Percentiles rank a stretch among this genome's conserved stretches.
These are phyloP conservation scores for Coemansia sp. DNA, from an alignment of 192 early-diverging fungal species.

Conservation along the genomic window DNA sequence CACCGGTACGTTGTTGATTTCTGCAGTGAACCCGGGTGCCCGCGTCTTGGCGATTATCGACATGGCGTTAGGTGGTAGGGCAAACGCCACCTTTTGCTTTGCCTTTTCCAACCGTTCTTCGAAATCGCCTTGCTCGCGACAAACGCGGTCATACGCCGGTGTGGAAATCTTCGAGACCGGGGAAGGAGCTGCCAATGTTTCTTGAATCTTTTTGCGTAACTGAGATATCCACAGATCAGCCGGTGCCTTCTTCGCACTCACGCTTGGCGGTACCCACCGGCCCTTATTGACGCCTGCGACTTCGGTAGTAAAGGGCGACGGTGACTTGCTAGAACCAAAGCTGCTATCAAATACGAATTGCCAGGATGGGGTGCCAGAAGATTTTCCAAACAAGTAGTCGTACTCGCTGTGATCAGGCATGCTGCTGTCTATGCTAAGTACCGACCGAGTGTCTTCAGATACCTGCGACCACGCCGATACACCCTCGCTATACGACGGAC, in stretches of 20 bases:
- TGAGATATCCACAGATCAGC: slow-evolving; percentile 41
- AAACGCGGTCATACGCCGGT: slow-evolving; percentile 43
- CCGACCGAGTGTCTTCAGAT: slow-evolving; percentile 27
- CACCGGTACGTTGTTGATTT: slow-evolving; percentile 64
- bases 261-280: background rate
- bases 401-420: slow-evolving; percentile 7
- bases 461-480: slow-evolving; percentile 14
- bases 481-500: background rate
- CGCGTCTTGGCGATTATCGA: slow-evolving; percentile 20
- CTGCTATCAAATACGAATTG: slow-evolving; percentile 11
- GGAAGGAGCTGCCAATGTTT: slow-evolving; percentile 26
- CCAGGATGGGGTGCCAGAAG: background rate
- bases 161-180: slow-evolving; percentile 22
- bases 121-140: slow-evolving; percentile 23
- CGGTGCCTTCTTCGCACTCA: background rate
- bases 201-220: slow-evolving; percentile 48
- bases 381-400: slow-evolving; percentile 9
- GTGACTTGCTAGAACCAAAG: slow-evolving; percentile 7
- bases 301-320: background rate
- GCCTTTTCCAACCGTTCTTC: slow-evolving; percentile 36
- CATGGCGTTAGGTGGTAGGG: slow-evolving; percentile 36
- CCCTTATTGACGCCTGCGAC: background rate
- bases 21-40: slow-evolving; percentile 24
- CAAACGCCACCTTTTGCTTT: slow-evolving; percentile 15
- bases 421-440: slow-evolving; percentile 43